phyloP scores from a whole-genome alignment of 805 yeast genomes.

The Kuraishia piskuri region DNA sequence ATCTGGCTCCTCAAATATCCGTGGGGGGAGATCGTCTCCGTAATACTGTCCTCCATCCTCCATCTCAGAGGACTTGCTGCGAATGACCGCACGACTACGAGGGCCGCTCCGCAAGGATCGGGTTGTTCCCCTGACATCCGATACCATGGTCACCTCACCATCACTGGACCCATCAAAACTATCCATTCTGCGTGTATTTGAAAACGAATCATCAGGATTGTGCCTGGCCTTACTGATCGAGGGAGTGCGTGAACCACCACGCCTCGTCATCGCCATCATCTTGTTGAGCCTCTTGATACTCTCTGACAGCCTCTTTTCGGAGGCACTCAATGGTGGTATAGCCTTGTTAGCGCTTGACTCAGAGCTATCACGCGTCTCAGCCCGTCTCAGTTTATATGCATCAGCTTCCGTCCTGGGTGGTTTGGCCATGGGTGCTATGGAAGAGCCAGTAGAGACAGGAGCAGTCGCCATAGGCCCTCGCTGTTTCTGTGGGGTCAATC shows the following conservation, averaged over 20 bases:
- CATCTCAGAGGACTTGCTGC: background rate
- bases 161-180: background rate
- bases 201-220: background rate
- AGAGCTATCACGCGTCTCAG: background rate
- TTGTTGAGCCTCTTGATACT: background rate
- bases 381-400: background rate
- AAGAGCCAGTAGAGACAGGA: no score
- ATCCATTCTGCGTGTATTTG: background rate
- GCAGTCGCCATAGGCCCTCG: background rate
- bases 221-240: background rate
- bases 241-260: background rate
- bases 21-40: background rate
- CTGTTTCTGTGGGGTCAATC: conserved; percentile 4
- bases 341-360: background rate
- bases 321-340: background rate
- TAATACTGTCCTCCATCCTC: background rate
- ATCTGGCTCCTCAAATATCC: background rate
- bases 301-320: background rate
- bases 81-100: no score
- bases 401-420: background rate
- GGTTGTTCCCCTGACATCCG: no score
- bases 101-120: background rate
- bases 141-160: background rate
- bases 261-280: background rate
- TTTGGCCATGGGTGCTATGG: no score